phyloP scores from a whole-genome alignment of 2,329 filamentous ascomycete species.

The Colletotrichum melonis region DNA sequence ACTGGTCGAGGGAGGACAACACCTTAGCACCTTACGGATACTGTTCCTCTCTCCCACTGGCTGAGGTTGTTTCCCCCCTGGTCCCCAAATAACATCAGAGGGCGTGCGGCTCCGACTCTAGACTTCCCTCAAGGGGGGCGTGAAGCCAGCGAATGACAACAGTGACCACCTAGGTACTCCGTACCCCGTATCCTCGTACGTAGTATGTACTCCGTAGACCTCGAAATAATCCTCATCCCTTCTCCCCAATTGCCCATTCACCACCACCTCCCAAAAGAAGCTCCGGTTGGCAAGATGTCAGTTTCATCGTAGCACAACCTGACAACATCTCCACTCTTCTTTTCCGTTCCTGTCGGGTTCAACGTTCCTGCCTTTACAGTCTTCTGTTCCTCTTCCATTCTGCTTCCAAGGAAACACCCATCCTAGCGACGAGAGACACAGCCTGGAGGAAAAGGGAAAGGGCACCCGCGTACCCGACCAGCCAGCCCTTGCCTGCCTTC shows the following conservation, averaged over 20 bases:
- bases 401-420: constrained; percentile 13
- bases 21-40: too few species aligned
- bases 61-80: too few species aligned
- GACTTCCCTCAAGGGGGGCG: constrained; percentile 6
- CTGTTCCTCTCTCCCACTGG: too few species aligned
- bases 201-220: constrained; percentile 12
- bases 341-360: constrained; percentile 8
- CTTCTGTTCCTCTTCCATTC: constrained; percentile 16
- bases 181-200: not conserved
- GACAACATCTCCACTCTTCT: constrained; percentile 32
- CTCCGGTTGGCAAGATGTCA: constrained; percentile 31
- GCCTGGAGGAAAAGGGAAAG: not conserved
- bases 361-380: not conserved
- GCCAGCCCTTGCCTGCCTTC: not conserved
- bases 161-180: not conserved
- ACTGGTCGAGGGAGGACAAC: not conserved
- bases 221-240: constrained; percentile 32
- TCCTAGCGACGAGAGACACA: not conserved
- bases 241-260: constrained; percentile 26
- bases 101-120: constrained; percentile 19
- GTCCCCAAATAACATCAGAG: not conserved
- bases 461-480: not conserved
- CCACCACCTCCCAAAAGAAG: constrained; percentile 20
- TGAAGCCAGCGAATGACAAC: constrained; percentile 5
- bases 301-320: constrained; percentile 36